Evolutionary conservation across 345 rosid genomes (phyloP).

Genomic region (Eucalyptus caleyi): DNA sequence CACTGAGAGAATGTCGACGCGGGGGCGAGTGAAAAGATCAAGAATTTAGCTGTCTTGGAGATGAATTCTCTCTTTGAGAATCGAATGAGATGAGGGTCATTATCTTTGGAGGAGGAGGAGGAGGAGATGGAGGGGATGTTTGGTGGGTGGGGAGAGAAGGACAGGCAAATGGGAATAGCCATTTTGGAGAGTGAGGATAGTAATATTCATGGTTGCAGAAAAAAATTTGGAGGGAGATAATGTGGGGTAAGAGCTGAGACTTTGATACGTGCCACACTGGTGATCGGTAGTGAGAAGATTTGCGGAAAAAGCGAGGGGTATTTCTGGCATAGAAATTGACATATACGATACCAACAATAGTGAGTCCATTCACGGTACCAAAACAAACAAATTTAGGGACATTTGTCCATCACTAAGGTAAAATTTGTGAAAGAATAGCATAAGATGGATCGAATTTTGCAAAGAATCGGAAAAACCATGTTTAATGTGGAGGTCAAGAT

Average conservation of each 20-base stretch:
- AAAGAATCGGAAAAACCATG: not conserved
- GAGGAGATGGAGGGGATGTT: slow-evolving; percentile 8
- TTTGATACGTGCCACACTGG: not conserved
- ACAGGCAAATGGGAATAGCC: slow-evolving; percentile 33
- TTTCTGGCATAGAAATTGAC: not conserved
- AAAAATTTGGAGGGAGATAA: slow-evolving; percentile 16
- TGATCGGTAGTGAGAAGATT: not conserved
- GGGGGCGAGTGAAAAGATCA: slow-evolving; percentile 16
- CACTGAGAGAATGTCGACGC: slow-evolving; percentile 27
- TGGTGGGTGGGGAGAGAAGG: slow-evolving; percentile 28
- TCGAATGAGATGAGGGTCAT: not conserved
- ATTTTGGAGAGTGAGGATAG: slow-evolving; percentile 16
- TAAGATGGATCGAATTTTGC: not conserved
- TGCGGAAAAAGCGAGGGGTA: not conserved
- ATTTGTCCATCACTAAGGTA: not conserved
- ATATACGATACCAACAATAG: not conserved
- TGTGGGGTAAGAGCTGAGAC: slow-evolving; percentile 11
- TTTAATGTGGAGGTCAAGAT: not conserved
- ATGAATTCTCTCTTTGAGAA: slow-evolving; percentile 42
- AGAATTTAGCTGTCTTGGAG: slow-evolving; percentile 28
- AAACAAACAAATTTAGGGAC: not conserved
- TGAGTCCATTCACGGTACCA: not conserved
- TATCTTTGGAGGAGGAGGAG: slow-evolving; percentile 2
- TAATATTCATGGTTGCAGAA: slow-evolving; percentile 10
- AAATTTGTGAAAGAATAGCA: not conserved